Evolutionary conservation across 2,329 filamentous ascomycete genomes (phyloP), one percentile per base, ranked within the genome.

Genomic region (Exserohilum turcica): DNA sequence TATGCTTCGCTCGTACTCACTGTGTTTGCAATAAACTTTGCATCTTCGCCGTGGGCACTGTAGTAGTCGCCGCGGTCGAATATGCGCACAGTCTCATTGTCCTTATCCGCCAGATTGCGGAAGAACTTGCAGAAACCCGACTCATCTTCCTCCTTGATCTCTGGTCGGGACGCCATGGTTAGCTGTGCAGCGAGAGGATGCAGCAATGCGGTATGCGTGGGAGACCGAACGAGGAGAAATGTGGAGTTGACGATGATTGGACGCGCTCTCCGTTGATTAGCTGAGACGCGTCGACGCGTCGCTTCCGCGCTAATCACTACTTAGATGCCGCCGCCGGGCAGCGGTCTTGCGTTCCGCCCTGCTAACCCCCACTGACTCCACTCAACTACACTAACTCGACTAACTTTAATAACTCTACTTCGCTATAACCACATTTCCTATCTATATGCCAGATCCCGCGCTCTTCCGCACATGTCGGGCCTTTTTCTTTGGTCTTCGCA

Each of bases 41-140:
- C 91, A 85, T 95, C 87, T 52, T 91, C 84, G 40, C 90, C 91
- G 68, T 96, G 91, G n/a, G 92, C 90, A 5, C 93, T 96, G 74
- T 97, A 97, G 84, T 88, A 99, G 72, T 99, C 94, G 31, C 90
- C 89, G 60, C 94, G 86, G 69, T 97, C 92, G 71, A 97, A 97
- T 55, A 99, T 88, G 48, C 94, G 88, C 48, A 99, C 83, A 0
- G 91, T 92, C 48, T 90, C 88, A 33, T 86, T 83, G 64, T 86
- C 85, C 47, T 86, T 85, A 12, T 80, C 68, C 5, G 91, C 86
- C 2, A 99, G 82, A n/a, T 87, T 88, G 66, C 93, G 93, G 81
- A 95, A 99, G 79, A 92, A 96, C 65, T 88, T 91, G 78, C 97
- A 97, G 81, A 99, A 99, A 63, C 93, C 92, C 70, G 88, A 87